Evolutionary conservation across 768 basidiomycete species (phyloP).

Genomic region (Hericium coralloides): DNA sequence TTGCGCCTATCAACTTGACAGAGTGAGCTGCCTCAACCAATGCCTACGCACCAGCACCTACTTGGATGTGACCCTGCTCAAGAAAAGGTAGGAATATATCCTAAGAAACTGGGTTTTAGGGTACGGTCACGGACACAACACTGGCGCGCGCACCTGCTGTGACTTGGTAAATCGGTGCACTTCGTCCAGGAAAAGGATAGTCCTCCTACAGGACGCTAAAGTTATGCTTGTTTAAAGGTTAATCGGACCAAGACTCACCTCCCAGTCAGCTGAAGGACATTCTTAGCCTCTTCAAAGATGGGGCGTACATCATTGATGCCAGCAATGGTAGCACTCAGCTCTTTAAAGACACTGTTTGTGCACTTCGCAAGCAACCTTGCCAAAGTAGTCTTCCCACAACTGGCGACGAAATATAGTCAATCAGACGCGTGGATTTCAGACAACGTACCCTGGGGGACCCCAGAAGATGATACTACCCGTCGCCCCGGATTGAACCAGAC

Average conservation of each 20-base stretch:
- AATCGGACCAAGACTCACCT: slow-evolving; percentile 29
- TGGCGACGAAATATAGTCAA: slow-evolving; percentile 39
- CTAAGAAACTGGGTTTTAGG: slow-evolving; percentile 25
- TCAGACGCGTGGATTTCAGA: slow-evolving; percentile 69
- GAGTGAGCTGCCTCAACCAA: not conserved
- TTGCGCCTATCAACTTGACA: slow-evolving; percentile 64
- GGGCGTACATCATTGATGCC: slow-evolving; percentile 62
- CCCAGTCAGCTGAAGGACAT: slow-evolving; percentile 52
- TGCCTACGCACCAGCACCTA: slow-evolving; percentile 15
- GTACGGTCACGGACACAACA: not conserved
- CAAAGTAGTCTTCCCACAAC: slow-evolving; percentile 70
- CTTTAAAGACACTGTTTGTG: slow-evolving; percentile 57
- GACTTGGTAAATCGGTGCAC: slow-evolving; percentile 72
- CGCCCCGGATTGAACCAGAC: slow-evolving; percentile 38
- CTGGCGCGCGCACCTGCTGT: slow-evolving; percentile 41
- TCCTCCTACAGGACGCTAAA: slow-evolving; percentile 37
- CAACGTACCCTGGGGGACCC: slow-evolving; percentile 64
- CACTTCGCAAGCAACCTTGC: slow-evolving; percentile 60
- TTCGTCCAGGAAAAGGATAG: slow-evolving; percentile 76
- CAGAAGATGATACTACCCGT: slow-evolving; percentile 60
- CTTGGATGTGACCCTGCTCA: slow-evolving; percentile 70
- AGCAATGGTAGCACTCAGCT: slow-evolving; percentile 65
- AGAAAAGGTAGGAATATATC: slow-evolving; percentile 78
- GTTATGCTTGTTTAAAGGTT: slow-evolving; percentile 1
- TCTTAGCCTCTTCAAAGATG: slow-evolving; percentile 73